A percentile compares a stretch with the other conserved stretches of the same genome.
phyloP scores from a whole-genome alignment of 1,284 basidiomycete species.

The Vanrija sp. region DNA sequence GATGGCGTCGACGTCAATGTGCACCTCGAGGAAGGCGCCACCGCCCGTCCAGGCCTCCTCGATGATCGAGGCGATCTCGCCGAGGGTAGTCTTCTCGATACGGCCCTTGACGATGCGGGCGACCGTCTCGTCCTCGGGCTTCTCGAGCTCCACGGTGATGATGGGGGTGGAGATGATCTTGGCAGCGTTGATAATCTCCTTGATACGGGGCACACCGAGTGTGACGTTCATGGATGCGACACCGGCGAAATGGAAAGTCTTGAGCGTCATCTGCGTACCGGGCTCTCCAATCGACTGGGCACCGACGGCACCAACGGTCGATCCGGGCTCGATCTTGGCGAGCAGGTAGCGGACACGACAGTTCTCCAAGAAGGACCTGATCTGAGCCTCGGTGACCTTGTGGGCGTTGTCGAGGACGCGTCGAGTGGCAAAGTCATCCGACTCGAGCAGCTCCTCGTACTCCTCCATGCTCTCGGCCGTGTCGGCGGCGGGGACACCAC shows the following conservation, averaged over 20 bases:
- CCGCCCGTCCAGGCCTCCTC: constrained; percentile 95
- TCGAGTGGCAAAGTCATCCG: constrained; percentile 52
- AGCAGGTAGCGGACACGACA: constrained; percentile 91
- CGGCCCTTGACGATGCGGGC: constrained; percentile 97
- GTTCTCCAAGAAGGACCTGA: constrained; percentile 73
- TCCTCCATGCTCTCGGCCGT: constrained; percentile 67
- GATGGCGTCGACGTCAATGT: constrained; percentile 85
- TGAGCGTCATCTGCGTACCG: constrained; percentile 98
- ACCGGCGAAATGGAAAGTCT: constrained; percentile 99
- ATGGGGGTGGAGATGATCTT: constrained; percentile 97
- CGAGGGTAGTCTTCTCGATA: constrained; percentile 89
- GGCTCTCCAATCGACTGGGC: constrained; percentile 99
- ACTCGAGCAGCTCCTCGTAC: constrained; percentile 36
- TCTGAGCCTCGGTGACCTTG: constrained; percentile 80
- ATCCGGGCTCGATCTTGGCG: constrained; percentile 91
- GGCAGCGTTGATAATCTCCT: constrained; percentile 89
- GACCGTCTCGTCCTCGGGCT: constrained; percentile 75
- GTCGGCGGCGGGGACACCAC: constrained; percentile 68
- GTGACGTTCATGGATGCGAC: constrained; percentile 99
- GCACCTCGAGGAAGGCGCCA: constrained; percentile 89
- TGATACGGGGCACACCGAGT: constrained; percentile 97
- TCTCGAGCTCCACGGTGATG: constrained; percentile 91
- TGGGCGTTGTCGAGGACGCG: constrained; percentile 80
- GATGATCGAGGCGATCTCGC: constrained; percentile 88
- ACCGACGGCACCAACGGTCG: constrained; percentile 96